Percentiles rank a stretch among this genome's conserved stretches.
phyloP scores from a whole-genome alignment of 1,284 basidiomycete genomes.

The Meira nashicola region DNA sequence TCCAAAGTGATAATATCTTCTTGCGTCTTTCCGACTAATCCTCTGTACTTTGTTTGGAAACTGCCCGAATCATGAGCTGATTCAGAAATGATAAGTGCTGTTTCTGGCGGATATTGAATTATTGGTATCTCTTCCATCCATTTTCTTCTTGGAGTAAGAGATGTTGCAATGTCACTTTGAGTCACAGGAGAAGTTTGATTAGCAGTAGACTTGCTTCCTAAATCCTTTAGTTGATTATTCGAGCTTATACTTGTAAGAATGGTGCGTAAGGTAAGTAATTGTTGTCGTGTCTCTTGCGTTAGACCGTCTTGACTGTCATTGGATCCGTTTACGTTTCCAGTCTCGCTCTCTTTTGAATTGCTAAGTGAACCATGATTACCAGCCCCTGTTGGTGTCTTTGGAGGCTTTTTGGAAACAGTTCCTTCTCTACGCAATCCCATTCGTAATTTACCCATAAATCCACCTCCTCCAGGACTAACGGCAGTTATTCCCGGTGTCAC shows the following conservation, averaged over 20 bases:
- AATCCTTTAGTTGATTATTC: neutral
- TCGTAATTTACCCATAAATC: slow-evolving; percentile 34
- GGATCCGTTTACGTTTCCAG: neutral
- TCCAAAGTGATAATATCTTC: slow-evolving; percentile 68
- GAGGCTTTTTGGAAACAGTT: neutral
- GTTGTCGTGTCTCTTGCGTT: neutral
- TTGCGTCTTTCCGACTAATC: slow-evolving; percentile 64
- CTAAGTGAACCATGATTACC: neutral
- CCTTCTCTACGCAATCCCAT: slow-evolving; percentile 23
- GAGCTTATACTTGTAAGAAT: neutral
- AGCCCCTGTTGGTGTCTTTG: neutral
- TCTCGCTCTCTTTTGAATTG: neutral
- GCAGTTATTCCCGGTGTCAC: neutral
- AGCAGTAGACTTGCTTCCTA: neutral
- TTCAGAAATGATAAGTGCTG: slow-evolving; percentile 74
- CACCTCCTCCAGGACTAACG: slow-evolving; percentile 9
- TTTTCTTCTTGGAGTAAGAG: slow-evolving; percentile 52
- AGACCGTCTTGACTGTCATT: too few relatives aligned
- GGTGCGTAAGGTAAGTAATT: neutral
- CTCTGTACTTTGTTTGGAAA: slow-evolving; percentile 70
- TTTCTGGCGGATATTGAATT: slow-evolving; percentile 63
- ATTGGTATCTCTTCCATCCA: slow-evolving; percentile 69
- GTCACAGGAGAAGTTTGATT: neutral
- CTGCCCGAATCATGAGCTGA: slow-evolving; percentile 67
- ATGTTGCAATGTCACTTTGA: neutral